Evolutionary conservation across 2,329 filamentous ascomycete species (phyloP).

Genomic region (Apiospora koreana): DNA sequence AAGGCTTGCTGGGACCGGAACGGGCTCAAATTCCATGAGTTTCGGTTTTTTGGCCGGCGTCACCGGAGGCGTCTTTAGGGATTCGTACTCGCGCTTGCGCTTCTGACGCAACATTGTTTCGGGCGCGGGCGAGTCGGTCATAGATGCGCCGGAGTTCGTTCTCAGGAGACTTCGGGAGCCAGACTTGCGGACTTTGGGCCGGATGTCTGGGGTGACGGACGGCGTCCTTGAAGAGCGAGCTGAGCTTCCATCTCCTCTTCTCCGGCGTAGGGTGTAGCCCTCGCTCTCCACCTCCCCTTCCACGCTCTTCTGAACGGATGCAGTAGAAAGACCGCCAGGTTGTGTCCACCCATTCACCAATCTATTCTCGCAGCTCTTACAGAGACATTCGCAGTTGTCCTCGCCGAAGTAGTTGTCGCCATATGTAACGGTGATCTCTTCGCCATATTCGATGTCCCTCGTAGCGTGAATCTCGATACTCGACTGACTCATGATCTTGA

Average conservation of each 20-base stretch:
- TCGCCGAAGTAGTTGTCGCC: slow-evolving; percentile 95
- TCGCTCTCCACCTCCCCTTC: slow-evolving; percentile 50
- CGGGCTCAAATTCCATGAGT: slow-evolving; percentile 32
- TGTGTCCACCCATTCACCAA: slow-evolving; percentile 81
- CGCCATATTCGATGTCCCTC: slow-evolving; percentile 78
- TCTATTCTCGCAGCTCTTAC: slow-evolving; percentile 77
- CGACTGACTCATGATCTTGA: slow-evolving; percentile 80
- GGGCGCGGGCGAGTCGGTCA: slow-evolving; percentile 34
- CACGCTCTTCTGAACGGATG: slow-evolving; percentile 51
- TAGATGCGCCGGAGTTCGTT: slow-evolving; percentile 35
- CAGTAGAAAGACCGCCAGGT: slow-evolving; percentile 37
- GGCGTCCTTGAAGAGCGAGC: slow-evolving; percentile 55
- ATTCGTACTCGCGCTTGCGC: slow-evolving; percentile 45
- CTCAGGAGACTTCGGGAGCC: slow-evolving; percentile 35
- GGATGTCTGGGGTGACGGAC: slow-evolving; percentile 57
- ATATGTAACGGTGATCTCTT: slow-evolving; percentile 96
- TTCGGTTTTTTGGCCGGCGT: slow-evolving; percentile 56
- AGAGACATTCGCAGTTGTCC: slow-evolving; percentile 93
- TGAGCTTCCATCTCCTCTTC: slow-evolving; percentile 52
- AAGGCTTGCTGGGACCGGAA: slow-evolving; percentile 29
- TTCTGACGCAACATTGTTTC: slow-evolving; percentile 33
- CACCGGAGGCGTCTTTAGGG: slow-evolving; percentile 53
- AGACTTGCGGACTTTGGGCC: slow-evolving; percentile 49
- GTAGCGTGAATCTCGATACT: slow-evolving; percentile 90
- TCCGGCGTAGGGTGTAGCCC: slow-evolving; percentile 58